These are phyloP conservation scores for Candida taoyuanica DNA, from an alignment of 805 yeast genomes.

Conservation along the genomic window DNA sequence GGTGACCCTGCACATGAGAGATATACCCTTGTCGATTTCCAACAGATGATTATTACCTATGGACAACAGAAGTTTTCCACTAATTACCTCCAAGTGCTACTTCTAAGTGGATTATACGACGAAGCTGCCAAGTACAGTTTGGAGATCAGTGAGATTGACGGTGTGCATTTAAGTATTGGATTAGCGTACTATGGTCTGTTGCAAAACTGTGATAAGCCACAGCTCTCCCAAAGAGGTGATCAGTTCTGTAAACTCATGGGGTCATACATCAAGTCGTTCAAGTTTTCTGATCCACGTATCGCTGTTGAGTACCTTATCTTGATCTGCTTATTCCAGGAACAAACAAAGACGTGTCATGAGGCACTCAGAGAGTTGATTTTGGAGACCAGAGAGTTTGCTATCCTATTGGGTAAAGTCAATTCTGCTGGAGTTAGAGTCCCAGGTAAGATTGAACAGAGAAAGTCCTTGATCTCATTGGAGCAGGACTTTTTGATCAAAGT, in stretches of 20 bases:
- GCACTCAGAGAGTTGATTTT: conserved; percentile 79
- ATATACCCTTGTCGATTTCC: conserved; percentile 72
- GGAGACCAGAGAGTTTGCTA: conserved; percentile 78
- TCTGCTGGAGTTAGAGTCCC: conserved; percentile 74
- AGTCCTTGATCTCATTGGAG: conserved; percentile 57
- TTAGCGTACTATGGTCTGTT: conserved; percentile 69
- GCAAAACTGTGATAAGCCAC: conserved; percentile 36
- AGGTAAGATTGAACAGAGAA: conserved; percentile 79
- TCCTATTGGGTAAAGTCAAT: conserved; percentile 77
- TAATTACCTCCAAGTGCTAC: conserved; percentile 68
- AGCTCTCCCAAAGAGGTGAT: conserved; percentile 31
- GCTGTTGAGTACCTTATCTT: conserved; percentile 86
- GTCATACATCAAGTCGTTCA: conserved; percentile 76
- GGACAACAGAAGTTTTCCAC: conserved; percentile 70
- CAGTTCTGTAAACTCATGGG: conserved; percentile 67
- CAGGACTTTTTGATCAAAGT: conserved; percentile 62
- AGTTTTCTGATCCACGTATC: conserved; percentile 79
- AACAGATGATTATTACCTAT: conserved; percentile 59
- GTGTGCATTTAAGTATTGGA: conserved; percentile 85
- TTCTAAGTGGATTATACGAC: conserved; percentile 78
- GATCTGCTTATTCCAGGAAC: conserved; percentile 52
- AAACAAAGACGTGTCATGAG: conserved; percentile 61
- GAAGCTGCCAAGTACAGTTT: conserved; percentile 65
- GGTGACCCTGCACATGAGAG: conserved; percentile 58
- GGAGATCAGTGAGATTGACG: conserved; percentile 68